phyloP scores from a whole-genome alignment of 2,329 filamentous ascomycete genomes.

The Lasiodiplodia citricola region DNA sequence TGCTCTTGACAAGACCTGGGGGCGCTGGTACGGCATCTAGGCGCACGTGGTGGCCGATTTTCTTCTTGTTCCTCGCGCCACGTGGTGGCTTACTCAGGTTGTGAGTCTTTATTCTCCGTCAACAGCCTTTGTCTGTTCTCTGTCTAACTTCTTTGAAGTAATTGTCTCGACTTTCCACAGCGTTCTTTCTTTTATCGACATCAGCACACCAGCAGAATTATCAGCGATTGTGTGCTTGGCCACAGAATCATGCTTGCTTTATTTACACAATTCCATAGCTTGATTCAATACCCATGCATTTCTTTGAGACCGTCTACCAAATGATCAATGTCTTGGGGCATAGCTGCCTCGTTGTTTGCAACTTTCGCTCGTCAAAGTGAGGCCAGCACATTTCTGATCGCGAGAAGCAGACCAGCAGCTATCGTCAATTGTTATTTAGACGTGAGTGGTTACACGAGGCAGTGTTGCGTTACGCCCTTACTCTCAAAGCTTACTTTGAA shows the following conservation, averaged over 20 bases:
- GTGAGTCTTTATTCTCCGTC: background rate
- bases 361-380: too few species aligned
- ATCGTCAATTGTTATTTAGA: too few species aligned
- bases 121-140: background rate
- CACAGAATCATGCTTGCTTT: background rate
- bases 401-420: too few species aligned
- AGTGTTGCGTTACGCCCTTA: too few species aligned
- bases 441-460: too few species aligned
- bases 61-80: background rate
- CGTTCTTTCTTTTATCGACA: background rate
- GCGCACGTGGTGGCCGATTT: background rate
- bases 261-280: background rate
- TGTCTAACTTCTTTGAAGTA: background rate
- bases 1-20: constrained; percentile 5
- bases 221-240: background rate
- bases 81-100: background rate
- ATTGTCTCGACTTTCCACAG: background rate
- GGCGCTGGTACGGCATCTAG: constrained; percentile 10
- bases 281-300: background rate
- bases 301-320: background rate
- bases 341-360: background rate
- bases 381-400: too few species aligned
- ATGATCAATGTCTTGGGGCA: background rate
- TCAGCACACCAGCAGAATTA: background rate
- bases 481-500: too few species aligned